Conservation (phyloP, 164 flowering plant species). For the Vitis labrusca region DNA sequence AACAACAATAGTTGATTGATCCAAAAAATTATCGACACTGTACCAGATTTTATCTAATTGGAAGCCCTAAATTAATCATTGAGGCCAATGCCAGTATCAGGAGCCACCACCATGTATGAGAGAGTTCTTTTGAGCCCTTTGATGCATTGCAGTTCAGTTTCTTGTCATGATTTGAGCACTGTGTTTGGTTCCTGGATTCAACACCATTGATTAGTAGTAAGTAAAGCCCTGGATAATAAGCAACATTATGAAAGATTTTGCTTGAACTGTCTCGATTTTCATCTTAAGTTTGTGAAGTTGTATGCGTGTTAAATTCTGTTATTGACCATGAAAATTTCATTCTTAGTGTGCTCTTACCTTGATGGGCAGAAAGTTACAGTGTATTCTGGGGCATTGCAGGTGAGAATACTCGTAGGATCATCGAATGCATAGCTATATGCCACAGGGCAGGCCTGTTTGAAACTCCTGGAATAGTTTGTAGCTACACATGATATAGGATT, state of each 20-base stretch:
- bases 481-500: constrained; percentile 33
- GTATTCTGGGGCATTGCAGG: constrained; percentile 39
- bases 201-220: background rate
- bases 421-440: constrained; percentile 47
- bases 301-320: no score
- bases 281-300: no score
- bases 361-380: constrained; percentile 42
- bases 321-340: no score
- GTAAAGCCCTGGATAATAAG: no score
- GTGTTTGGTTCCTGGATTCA: constrained; percentile 32
- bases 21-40: background rate
- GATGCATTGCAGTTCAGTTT: constrained; percentile 26
- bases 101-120: constrained; percentile 23
- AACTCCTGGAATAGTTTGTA: constrained; percentile 36
- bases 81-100: constrained; percentile 13
- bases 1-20: background rate
- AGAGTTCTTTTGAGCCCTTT: constrained; percentile 2
- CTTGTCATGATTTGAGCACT: constrained; percentile 34
- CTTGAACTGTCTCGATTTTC: no score
- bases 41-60: constrained; percentile 1
- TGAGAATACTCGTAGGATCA: constrained; percentile 33
- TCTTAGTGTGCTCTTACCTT: constrained; percentile 23
- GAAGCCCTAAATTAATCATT: background rate
- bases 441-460: constrained; percentile 43
- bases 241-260: no score